Percentiles rank a stretch among this genome's conserved stretches.
phyloP scores from a whole-genome alignment of 768 basidiomycete species.

The Lactarius quietus region DNA sequence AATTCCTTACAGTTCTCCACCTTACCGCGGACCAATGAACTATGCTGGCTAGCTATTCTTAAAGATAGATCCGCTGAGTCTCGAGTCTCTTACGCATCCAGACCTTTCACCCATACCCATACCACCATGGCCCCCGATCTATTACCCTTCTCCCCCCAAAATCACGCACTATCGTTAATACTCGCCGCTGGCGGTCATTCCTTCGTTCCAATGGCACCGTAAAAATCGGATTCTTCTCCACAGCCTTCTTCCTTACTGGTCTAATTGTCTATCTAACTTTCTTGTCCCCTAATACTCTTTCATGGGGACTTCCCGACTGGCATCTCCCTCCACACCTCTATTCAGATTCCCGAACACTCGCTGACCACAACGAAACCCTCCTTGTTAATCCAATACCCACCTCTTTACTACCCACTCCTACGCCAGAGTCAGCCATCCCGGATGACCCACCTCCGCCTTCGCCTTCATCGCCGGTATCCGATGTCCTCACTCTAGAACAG shows the following conservation, averaged over 20 bases:
- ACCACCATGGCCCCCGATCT: not conserved
- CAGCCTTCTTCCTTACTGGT: slow-evolving; percentile 8
- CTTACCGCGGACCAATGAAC: too few relatives aligned
- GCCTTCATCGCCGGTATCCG: not conserved
- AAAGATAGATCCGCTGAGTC: too few relatives aligned
- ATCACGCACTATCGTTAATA: not conserved
- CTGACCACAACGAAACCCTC: not conserved
- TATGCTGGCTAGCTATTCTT: too few relatives aligned
- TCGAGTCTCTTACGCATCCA: too few relatives aligned
- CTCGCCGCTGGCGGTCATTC: slow-evolving; percentile 2
- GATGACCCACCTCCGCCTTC: too few relatives aligned
- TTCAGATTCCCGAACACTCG: not conserved
- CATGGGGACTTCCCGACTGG: not conserved
- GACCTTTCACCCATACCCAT: not conserved
- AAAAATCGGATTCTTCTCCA: not conserved
- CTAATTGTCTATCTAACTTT: slow-evolving; percentile 18
- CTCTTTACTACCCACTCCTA: too few relatives aligned
- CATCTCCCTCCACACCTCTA: not conserved
- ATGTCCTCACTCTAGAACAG: slow-evolving; percentile 33
- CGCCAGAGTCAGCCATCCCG: too few relatives aligned
- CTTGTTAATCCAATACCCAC: not conserved
- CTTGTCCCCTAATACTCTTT: not conserved
- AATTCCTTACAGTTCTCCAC: too few relatives aligned
- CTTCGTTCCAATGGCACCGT: not conserved
- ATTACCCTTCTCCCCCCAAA: not conserved